Evolutionary conservation across 2,329 filamentous ascomycete genomes (phyloP).

Genomic region (Coccinonectria pachysandricola): DNA sequence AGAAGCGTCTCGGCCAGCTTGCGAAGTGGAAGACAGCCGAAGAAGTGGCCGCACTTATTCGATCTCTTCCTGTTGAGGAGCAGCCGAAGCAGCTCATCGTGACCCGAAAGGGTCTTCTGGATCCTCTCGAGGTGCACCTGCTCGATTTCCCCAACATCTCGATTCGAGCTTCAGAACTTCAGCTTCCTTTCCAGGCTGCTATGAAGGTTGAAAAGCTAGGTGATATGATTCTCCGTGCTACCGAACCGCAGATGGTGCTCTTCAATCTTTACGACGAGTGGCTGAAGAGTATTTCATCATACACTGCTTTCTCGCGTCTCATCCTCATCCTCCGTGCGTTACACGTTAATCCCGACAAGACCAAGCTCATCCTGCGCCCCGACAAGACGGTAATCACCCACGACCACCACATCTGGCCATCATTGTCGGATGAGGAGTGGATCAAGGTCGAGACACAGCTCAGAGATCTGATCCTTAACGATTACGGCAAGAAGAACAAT

Average conservation of each 20-base stretch:
- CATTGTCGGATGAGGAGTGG: conserved; percentile 91
- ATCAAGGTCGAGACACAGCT: conserved; percentile 98
- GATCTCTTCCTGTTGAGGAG: conserved; percentile 91
- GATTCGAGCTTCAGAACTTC: conserved; percentile 91
- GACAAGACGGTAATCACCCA: conserved; percentile 98
- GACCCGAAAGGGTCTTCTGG: conserved; percentile 89
- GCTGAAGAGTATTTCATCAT: conserved; percentile 96
- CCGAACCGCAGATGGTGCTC: conserved; percentile 98
- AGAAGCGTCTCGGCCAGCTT: conserved; percentile 96
- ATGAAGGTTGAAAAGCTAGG: conserved; percentile 99
- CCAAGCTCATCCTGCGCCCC: conserved; percentile 84
- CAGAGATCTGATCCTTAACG: conserved; percentile 90
- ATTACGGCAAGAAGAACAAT: conserved; percentile 99
- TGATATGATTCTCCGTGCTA: conserved; percentile 96
- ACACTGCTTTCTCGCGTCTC: conserved; percentile 93
- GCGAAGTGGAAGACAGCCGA: conserved; percentile 99
- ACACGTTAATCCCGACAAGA: conserved; percentile 97
- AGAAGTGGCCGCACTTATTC: conserved; percentile 95
- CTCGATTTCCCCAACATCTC: conserved; percentile 99
- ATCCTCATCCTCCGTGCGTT: conserved; percentile 88
- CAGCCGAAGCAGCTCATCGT: conserved; percentile 98
- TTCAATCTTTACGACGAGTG: conserved; percentile 99
- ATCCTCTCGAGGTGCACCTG: conserved; percentile 93
- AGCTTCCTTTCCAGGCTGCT: conserved; percentile 95
- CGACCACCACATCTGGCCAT: conserved; percentile 98